Conservation (phyloP, 495 filamentous ascomycete species). For the Rostrohypoxylon terebratum region DNA sequence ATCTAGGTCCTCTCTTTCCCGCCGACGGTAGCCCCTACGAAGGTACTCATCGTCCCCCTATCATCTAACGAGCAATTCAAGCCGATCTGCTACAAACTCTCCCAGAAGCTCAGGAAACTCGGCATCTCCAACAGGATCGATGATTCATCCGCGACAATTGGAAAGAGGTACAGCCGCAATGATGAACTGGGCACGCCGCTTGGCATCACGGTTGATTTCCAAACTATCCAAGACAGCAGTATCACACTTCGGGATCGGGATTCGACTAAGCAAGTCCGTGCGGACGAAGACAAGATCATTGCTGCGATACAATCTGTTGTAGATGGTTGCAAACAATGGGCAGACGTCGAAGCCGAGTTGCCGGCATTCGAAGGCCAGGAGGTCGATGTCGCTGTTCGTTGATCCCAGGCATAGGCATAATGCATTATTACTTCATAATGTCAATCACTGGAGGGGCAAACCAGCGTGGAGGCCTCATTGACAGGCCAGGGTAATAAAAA, state of each 20-base stretch:
- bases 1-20: slow-evolving; percentile 78
- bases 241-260: slow-evolving; percentile 81
- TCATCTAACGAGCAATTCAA: slow-evolving; percentile 71
- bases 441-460: slow-evolving; percentile 4
- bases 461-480: slow-evolving; percentile 26
- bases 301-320: slow-evolving; percentile 70
- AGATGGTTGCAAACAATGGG: slow-evolving; percentile 70
- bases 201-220: slow-evolving; percentile 79
- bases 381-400: slow-evolving; percentile 47
- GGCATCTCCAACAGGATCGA: slow-evolving; percentile 76
- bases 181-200: slow-evolving; percentile 80
- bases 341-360: slow-evolving; percentile 67
- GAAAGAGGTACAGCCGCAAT: slow-evolving; percentile 79
- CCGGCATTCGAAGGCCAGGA: slow-evolving; percentile 72
- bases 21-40: slow-evolving; percentile 76
- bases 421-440: slow-evolving; percentile 11
- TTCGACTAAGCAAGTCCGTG: slow-evolving; percentile 77
- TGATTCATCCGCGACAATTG: slow-evolving; percentile 75
- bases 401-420: slow-evolving; percentile 10
- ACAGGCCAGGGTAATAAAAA: neutral
- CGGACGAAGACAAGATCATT: slow-evolving; percentile 70
- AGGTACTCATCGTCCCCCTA: slow-evolving; percentile 80
- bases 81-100: slow-evolving; percentile 67
- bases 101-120: slow-evolving; percentile 67
- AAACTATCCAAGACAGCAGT: slow-evolving; percentile 75